These are phyloP conservation scores for Coniochaeta ligniaria DNA, from an alignment of 2,329 filamentous ascomycete genomes.

Conservation along the genomic window DNA sequence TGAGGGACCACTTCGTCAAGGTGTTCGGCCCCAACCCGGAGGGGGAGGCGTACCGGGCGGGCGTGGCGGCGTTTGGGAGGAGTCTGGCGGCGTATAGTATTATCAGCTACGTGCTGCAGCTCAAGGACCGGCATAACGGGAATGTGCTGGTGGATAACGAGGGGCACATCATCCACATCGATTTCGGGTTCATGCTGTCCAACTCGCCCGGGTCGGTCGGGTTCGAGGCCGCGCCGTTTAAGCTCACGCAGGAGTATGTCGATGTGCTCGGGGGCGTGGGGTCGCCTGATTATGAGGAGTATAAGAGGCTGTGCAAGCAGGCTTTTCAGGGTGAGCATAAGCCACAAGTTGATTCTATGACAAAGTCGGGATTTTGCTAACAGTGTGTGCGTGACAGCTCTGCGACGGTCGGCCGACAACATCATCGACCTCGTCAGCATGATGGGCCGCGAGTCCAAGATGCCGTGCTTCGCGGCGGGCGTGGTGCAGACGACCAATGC, in stretches of 20 bases:
- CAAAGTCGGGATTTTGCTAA: not conserved
- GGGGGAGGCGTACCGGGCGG: conserved; percentile 61
- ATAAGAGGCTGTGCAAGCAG: conserved; percentile 73
- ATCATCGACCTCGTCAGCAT: conserved; percentile 76
- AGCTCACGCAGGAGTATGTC: conserved; percentile 75
- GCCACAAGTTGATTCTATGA: too few relatives aligned
- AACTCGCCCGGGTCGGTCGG: conserved; percentile 80
- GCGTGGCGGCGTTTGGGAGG: conserved; percentile 71
- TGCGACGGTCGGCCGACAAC: conserved; percentile 71
- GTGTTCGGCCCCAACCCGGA: conserved; percentile 67
- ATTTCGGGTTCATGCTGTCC: conserved; percentile 85
- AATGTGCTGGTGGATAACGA: conserved; percentile 82
- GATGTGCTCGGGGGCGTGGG: conserved; percentile 71
- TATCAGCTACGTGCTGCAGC: conserved; percentile 74
- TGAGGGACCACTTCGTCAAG: conserved; percentile 76
- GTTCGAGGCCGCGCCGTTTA: conserved; percentile 82
- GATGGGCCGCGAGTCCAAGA: conserved; percentile 77
- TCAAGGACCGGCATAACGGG: conserved; percentile 82
- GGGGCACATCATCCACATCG: conserved; percentile 81
- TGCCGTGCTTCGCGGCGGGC: conserved; percentile 76
- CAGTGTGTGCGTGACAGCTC: conserved; percentile 35
- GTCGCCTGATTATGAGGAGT: conserved; percentile 64
- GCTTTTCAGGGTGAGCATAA: conserved; percentile 66
- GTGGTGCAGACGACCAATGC: conserved; percentile 63
- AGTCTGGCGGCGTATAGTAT: conserved; percentile 83